A percentile compares a stretch with the other conserved stretches of the same genome.
These are phyloP conservation scores for Chrysanthemum lavandulifolium DNA, from an alignment of 129 eudicot genomes.

Conservation along the genomic window DNA sequence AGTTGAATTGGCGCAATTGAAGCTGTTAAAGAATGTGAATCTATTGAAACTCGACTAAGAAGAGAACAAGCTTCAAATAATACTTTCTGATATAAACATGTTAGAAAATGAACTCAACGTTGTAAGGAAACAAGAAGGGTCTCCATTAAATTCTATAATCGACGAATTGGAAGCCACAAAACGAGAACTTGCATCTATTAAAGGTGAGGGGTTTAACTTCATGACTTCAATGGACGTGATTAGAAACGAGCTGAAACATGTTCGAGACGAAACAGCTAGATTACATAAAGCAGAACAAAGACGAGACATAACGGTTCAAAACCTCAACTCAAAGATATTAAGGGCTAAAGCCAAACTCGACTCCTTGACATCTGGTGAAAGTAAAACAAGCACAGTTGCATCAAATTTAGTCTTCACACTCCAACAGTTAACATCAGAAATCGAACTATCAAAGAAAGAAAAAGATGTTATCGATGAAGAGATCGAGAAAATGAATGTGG, in stretches of 20 bases:
- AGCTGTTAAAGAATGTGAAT: constrained; percentile 61
- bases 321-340: constrained; percentile 62
- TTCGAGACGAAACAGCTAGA: constrained; percentile 43
- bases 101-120: constrained; percentile 3
- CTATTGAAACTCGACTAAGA: constrained; percentile 40
- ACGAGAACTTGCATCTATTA: constrained; percentile 50
- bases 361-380: constrained; percentile 45
- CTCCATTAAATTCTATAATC: constrained; percentile 28
- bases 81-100: constrained; percentile 46
- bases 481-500: constrained; percentile 38
- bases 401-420: constrained; percentile 42
- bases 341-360: constrained; percentile 67
- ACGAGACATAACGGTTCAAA: constrained; percentile 52
- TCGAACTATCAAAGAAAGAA: constrained; percentile 49
- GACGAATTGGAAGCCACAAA: constrained; percentile 50
- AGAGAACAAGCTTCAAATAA: constrained; percentile 37
- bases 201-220: constrained; percentile 52
- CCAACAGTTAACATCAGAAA: constrained; percentile 44
- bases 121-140: constrained; percentile 19
- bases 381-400: constrained; percentile 38
- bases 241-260: constrained; percentile 48
- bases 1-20: constrained; percentile 72
- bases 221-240: constrained; percentile 76
- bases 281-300: constrained; percentile 48
- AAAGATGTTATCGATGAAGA: constrained; percentile 38